Evolutionary conservation across 2,329 filamentous ascomycete genomes (phyloP).

Genomic region (Colletotrichum simmondsii): DNA sequence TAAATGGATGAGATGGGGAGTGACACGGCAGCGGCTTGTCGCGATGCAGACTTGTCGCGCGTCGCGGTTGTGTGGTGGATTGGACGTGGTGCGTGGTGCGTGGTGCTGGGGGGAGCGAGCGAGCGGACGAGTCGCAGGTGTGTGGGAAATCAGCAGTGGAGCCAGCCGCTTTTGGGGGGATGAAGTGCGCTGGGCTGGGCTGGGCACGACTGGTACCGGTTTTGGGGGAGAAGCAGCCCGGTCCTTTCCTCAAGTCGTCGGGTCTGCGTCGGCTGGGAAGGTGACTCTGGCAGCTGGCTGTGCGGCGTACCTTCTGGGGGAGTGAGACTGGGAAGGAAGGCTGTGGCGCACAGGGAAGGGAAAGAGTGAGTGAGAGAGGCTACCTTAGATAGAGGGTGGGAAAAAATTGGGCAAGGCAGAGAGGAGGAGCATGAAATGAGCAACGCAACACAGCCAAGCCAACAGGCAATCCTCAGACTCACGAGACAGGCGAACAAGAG

Average conservation of each 20-base stretch:
- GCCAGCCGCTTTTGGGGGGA: slow-evolving; percentile 23
- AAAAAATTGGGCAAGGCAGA: not conserved
- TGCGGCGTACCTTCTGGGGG: slow-evolving; percentile 1
- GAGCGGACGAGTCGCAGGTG: slow-evolving; percentile 26
- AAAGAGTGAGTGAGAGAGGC: not conserved
- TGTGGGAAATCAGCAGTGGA: slow-evolving; percentile 32
- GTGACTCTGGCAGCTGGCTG: not conserved
- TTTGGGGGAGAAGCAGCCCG: not conserved
- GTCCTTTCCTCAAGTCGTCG: not conserved
- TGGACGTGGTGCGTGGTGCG: slow-evolving; percentile 41
- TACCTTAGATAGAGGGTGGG: not conserved
- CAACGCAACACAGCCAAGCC: slow-evolving; percentile 5
- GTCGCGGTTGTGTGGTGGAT: slow-evolving; percentile 42
- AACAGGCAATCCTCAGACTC: not conserved
- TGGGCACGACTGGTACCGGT: slow-evolving; percentile 1
- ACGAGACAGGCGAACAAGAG: not conserved
- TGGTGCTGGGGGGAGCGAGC: slow-evolving; percentile 20
- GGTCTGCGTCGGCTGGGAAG: not conserved
- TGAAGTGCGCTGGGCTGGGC: not conserved
- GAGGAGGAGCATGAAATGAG: not conserved
- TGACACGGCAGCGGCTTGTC: slow-evolving; percentile 51
- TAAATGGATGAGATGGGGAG: slow-evolving; percentile 40
- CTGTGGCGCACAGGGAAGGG: not conserved
- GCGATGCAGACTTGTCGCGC: slow-evolving; percentile 33
- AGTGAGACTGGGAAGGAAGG: not conserved